A percentile compares a stretch with the other conserved stretches of the same genome.
phyloP scores from a whole-genome alignment of 352 stramenopile genomes.

The Pythium rhizo-oryzae region DNA sequence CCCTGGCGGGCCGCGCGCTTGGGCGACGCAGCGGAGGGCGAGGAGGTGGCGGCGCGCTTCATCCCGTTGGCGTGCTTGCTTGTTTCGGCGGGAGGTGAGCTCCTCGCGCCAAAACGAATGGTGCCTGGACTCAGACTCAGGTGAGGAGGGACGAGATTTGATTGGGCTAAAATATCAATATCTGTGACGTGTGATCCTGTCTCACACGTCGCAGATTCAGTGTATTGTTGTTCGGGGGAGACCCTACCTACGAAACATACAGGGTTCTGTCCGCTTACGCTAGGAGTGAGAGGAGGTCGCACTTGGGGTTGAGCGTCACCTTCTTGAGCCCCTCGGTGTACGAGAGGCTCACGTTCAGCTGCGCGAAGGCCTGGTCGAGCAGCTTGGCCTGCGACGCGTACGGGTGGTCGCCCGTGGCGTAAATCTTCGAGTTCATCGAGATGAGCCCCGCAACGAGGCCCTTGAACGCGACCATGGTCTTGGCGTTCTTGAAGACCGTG shows the following conservation, averaged over 20 bases:
- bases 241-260: no score
- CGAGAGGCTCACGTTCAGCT: slow-evolving; percentile 38
- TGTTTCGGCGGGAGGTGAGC: background rate
- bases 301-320: slow-evolving; percentile 31
- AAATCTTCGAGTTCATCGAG: slow-evolving; percentile 16
- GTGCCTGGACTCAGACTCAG: no score
- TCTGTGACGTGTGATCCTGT: no score
- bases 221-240: no score
- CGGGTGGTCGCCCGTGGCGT: slow-evolving; percentile 33
- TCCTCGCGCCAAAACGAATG: background rate
- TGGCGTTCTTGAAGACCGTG: slow-evolving; percentile 16
- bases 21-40: background rate
- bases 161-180: no score
- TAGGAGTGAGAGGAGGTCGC: slow-evolving; percentile 24
- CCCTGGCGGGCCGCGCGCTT: background rate
- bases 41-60: slow-evolving; percentile 9
- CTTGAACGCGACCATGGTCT: background rate
- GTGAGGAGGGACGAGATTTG: no score
- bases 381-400: slow-evolving; percentile 22
- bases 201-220: no score
- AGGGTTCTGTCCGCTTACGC: background rate
- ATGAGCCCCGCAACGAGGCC: slow-evolving; percentile 6
- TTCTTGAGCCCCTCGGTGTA: slow-evolving; percentile 28
- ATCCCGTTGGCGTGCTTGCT: background rate
- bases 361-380: slow-evolving; percentile 26